Conservation (phyloP, 352 stramenopile genomes). For the Halophytophthora polymorphica region DNA sequence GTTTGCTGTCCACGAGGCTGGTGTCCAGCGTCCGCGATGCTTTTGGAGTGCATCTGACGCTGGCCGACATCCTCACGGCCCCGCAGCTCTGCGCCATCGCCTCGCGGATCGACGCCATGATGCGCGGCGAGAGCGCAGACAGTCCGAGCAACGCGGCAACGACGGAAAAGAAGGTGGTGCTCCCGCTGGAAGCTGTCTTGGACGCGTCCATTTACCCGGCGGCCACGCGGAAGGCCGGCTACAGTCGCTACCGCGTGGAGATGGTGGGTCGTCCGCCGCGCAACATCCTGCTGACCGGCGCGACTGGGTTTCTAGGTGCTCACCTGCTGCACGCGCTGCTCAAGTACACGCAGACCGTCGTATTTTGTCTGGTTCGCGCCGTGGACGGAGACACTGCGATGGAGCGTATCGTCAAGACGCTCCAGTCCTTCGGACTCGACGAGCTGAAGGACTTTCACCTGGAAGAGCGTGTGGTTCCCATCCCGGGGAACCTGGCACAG, state of each 20-base stretch:
- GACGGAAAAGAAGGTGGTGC: slow-evolving; percentile 41
- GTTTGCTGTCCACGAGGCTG: slow-evolving; percentile 66
- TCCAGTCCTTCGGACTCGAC: slow-evolving; percentile 57
- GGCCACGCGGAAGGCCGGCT: slow-evolving; percentile 63
- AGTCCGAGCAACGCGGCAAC: slow-evolving; percentile 2
- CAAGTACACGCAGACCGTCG: slow-evolving; percentile 54
- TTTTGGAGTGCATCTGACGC: slow-evolving; percentile 64
- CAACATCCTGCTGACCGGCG: slow-evolving; percentile 87
- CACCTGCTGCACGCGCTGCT: slow-evolving; percentile 85
- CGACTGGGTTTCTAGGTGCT: slow-evolving; percentile 88
- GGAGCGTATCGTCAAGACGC: slow-evolving; percentile 50
- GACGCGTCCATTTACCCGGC: slow-evolving; percentile 73
- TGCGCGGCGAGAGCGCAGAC: slow-evolving; percentile 10
- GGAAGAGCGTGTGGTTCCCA: slow-evolving; percentile 62
- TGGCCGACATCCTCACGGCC: slow-evolving; percentile 70
- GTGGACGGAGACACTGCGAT: slow-evolving; percentile 42
- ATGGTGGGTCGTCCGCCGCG: slow-evolving; percentile 70
- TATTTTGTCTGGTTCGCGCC: slow-evolving; percentile 85
- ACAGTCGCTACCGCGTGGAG: slow-evolving; percentile 79
- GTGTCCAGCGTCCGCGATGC: slow-evolving; percentile 67
- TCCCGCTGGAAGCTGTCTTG: slow-evolving; percentile 62
- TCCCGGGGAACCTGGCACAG: slow-evolving; percentile 78
- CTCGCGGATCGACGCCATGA: slow-evolving; percentile 41
- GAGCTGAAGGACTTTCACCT: slow-evolving; percentile 51
- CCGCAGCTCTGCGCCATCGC: slow-evolving; percentile 60